Evolutionary conservation across 2,329 filamentous ascomycete genomes (phyloP), one percentile per base, ranked within the genome.

Genomic region (Fusarium lyarnte): DNA sequence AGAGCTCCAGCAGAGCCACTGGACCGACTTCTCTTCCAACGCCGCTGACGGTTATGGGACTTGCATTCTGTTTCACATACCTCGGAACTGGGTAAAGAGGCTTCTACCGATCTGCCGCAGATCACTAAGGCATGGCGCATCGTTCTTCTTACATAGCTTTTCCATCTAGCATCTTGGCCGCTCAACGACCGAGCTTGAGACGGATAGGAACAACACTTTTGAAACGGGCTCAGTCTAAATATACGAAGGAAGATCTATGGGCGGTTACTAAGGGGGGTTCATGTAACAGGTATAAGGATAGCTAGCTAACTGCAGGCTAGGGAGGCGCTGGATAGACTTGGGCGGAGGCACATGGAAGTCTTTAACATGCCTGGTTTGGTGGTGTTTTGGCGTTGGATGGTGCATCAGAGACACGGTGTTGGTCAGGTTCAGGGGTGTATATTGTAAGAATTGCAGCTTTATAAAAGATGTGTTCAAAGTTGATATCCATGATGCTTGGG

Each of bases 371-470:
- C 65, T 72, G 73, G 41, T 66, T 60, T 71, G 63, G 61, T 62
- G 75, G 74, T 74, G 75, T 77, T 77, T 75, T 63, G 75, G 75
- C 75, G 75, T 77, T 77, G 72, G 70, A 58, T 69, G 72, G 75
- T 77, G 75, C 75, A 77, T 77, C 74, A 77, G 59, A 77, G 69
- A 54, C 58, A 75, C 68, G 72, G 75, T 76, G 74, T 77, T 76
- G 60, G 72, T 72, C 51, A 74, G 68, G 72, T 72, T 72, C 57
- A 59, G 21, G 64, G 58, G 57, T 69, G 64, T 58, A 67, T 58
- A 53, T 60, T 58, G 58, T 59, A 58, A 47, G 58, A 53, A 70
- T 66, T 67, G 46, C 58, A 52, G 62, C 23, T 51, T 58, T 63
- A 59, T 29, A 39, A 35, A 62, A 38, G 35, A 52, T 38, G 38